A percentile compares a stretch with the other conserved stretches of the same genome.
These are phyloP conservation scores for Phalaenopsis equestris DNA, from an alignment of 106 monocot genomes.

Conservation along the genomic window DNA sequence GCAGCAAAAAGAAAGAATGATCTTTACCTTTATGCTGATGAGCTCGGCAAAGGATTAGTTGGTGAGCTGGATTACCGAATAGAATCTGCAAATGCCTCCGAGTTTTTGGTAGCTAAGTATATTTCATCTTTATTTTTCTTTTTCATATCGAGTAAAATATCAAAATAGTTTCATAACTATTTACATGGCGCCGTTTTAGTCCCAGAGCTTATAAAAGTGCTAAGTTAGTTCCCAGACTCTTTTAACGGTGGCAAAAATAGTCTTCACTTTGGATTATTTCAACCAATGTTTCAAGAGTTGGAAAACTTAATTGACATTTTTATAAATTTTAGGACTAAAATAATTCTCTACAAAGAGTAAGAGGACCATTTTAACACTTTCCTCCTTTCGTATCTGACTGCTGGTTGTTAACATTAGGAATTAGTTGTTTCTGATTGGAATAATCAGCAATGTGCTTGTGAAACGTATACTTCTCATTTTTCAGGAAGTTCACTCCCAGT, in stretches of 20 bases:
- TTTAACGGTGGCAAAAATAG: too few species aligned
- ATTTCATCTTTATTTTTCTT: not conserved
- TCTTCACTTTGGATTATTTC: too few species aligned
- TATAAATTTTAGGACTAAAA: too few species aligned
- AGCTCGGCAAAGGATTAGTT: slow-evolving; percentile 88
- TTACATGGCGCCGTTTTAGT: too few species aligned
- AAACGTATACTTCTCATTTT: not conserved
- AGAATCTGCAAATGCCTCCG: slow-evolving; percentile 84
- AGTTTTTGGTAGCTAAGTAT: slow-evolving; percentile 50
- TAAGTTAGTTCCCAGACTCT: too few species aligned
- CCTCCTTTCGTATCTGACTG: not conserved
- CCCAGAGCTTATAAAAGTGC: too few species aligned
- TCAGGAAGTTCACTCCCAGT: slow-evolving; percentile 71
- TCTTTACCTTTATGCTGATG: slow-evolving; percentile 82
- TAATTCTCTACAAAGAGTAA: too few species aligned
- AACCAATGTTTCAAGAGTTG: too few species aligned
- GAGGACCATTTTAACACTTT: too few species aligned
- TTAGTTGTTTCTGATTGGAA: not conserved
- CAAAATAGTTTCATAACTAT: too few species aligned
- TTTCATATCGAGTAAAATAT: not conserved
- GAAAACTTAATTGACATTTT: too few species aligned
- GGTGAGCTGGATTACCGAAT: slow-evolving; percentile 85
- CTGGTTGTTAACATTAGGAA: not conserved
- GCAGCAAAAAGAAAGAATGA: slow-evolving; percentile 71
- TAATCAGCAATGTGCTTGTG: not conserved